Evolutionary conservation across 257 asterid genomes (phyloP), one percentile per base, ranked within the genome.

Genomic region (Cynanchum wilfordii): DNA sequence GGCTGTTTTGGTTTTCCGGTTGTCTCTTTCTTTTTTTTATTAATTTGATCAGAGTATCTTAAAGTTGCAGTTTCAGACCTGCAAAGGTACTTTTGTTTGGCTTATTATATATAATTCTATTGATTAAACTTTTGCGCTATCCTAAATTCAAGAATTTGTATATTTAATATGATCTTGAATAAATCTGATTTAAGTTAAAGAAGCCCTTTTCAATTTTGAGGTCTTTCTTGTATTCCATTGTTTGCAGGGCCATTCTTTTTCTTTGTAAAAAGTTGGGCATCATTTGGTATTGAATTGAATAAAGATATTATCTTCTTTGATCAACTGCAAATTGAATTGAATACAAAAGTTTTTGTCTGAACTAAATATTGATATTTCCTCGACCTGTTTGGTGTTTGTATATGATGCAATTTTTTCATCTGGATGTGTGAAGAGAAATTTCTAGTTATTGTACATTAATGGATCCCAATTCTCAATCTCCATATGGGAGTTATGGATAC

Each of bases 381-480:
- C 70, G 58, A 64, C 74, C 56, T 15, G 58, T 64, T 45, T 47
- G 65, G 66, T 52, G 52, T 75, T 72, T 57, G 42, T 49, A 65
- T 69, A 68, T 74, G 81, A 69, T 74, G 81, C 59, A 66, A 80
- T 20, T 73, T 78, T 72, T 76, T 65, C 59, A 40, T 66, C 59
- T 66, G 22, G 51, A 59, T 64, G 65, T 30, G 29, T 69, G 36
- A 27, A 78, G 70, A 76, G 36, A 54, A 77, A 27, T 36, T 55
- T 42, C 44, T 51, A 67, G 49, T 33, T 76, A 54, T 58, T 63
- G 75, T 75, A 62, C 38, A 72, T 9, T 69, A 66, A 95, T 95
- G 98, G 95, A 90, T 51, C 47, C 80, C 74, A 77, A 85, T 78
- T 86, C 90, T 78, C 81, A 87, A 78, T 73, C 87, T 67, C 77